Percentiles rank a stretch among this genome's conserved stretches.
Conservation (phyloP, 2,329 filamentous ascomycete genomes). For the Ophiocordyceps camponoti-leonardi region DNA sequence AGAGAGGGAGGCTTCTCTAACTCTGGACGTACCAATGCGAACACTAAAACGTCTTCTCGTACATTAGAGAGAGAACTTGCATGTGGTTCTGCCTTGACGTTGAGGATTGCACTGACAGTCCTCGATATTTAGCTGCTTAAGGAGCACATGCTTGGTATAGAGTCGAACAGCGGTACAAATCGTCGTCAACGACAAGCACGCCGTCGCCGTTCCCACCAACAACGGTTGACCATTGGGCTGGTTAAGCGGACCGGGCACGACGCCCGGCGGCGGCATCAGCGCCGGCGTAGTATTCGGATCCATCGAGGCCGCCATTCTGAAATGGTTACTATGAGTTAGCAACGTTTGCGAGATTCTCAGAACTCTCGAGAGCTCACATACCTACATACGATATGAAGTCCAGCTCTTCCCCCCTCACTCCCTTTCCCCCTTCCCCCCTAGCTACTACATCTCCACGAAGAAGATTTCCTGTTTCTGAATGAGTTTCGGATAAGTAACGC, state of each 20-base stretch:
- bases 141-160: background rate
- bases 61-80: background rate
- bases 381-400: too few species aligned
- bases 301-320: background rate
- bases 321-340: too few species aligned
- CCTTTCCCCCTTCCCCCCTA: too few species aligned
- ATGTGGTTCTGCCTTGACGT: background rate
- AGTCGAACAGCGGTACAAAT: background rate
- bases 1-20: background rate
- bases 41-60: background rate
- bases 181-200: background rate
- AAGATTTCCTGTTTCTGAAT: too few species aligned
- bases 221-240: background rate
- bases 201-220: background rate
- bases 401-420: too few species aligned
- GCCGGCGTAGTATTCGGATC: background rate
- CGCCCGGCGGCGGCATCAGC: background rate
- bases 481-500: too few species aligned
- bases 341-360: too few species aligned
- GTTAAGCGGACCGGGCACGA: background rate
- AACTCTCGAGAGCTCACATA: too few species aligned
- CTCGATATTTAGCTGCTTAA: background rate
- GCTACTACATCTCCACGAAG: too few species aligned
- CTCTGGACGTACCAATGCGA: background rate
- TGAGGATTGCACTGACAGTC: background rate